Evolutionary conservation across 306 rosid species (phyloP), one percentile per base, ranked within the genome.

Genomic region (Cercis canadensis): DNA sequence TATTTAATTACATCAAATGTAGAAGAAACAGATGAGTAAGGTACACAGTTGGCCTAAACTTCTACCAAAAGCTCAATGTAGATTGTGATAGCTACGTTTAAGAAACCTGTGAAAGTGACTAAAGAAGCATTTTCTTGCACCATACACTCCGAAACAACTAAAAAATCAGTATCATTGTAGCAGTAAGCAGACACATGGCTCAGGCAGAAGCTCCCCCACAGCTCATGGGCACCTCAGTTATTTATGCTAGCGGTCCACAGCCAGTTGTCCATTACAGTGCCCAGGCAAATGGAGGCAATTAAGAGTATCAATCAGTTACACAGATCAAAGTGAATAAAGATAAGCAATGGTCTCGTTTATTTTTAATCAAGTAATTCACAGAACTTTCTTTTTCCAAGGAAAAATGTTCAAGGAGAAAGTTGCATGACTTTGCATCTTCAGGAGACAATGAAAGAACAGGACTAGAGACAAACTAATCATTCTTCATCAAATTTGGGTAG

Each of bases 401-500:
- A 77, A 75, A 69, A 57, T 65, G 78, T 70, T 33, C 16, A 36
- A 71, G 41, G 57, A 76, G 57, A 58, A 70, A 59, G 80, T 61
- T 57, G 57, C 83, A 83, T 57, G 79, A 55, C 71, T 57, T 46
- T 59, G 74, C 65, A 73, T 67, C 63, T 58, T 56, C 69, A 59
- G 50, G 36, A 46, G 75, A 71, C 58, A 36, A 75, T 69, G 37
- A 60, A 17, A 41, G 54, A 75, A 62, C 66, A 74, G 65, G 49
- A 67, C 53, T 60, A 50, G 36, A 34, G 62, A 69, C 32, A 72
- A 76, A 75, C 68, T 50, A 78, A 61, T 85, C 87, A 88, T 18
- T 58, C 77, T 78, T 74, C 82, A 37, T 61, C 83, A 65, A 71
- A 19, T 82, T 75, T 82, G 6, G 98, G 96, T 8, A 37, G 90